Base-by-base conservation (phyloP, 2,329 filamentous ascomycete species). In the Cercospora zeina region DNA sequence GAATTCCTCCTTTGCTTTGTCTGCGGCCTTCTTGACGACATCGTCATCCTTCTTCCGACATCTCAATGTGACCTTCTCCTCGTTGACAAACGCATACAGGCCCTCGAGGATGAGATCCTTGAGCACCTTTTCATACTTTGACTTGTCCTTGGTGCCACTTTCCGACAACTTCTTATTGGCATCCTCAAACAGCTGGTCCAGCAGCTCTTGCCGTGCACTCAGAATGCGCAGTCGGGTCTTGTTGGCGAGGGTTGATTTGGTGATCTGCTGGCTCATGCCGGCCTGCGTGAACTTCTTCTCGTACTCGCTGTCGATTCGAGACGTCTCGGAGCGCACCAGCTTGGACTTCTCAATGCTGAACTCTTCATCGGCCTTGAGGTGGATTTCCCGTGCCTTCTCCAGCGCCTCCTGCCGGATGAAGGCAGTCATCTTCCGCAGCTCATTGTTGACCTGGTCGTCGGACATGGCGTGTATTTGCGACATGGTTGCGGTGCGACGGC, bases 281-380 rank as follows among this genome's bases (percentile, higher is more conserved):
- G 95, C 93, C 81, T 96, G 90, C 84, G 97, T 99, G 87, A 96
- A 96, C 83, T 97, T 97, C 87, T 96, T 97, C 81, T 93, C 90
- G 85, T 97, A 99, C 71, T 89, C 82, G 69, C 83, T 83, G 81
- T 99, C 95, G 82, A 99, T 97, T 78, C 91, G 81, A 74, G 91
- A 86, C 58, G 90, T 97, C 81, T 97, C 95, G 80, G 96, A 88
- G 77, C 91, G 93, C 72, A 97, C 95, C 55, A 99, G 90, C 84
- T 96, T 97, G 73, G 93, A 95, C 82, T 99, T 99, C 78, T 99
- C 95, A 77, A 97, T 97, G 76, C 91, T 90, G 80, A 97, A 97
- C 80, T 99, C 95, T 79, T 97, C 92, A 82, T 97, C 93, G 78
- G 95, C 95, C 81, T 97, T 97, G 81, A 97, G 89, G 75, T 95